Conservation (phyloP, 179 eudicot genomes). For the Vitellaria paradoxa region DNA sequence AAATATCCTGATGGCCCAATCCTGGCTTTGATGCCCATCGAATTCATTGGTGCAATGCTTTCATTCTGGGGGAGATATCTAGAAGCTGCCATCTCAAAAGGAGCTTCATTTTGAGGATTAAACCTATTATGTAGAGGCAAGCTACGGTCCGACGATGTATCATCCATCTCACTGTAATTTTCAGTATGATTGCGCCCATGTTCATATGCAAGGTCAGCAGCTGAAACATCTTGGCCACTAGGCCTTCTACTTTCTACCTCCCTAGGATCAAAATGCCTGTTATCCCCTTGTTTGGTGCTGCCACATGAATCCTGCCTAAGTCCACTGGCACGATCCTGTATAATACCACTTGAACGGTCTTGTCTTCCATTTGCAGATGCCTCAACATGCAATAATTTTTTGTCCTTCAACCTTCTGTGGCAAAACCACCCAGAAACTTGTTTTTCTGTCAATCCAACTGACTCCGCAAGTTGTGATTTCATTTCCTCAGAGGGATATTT, state of each 20-base stretch:
- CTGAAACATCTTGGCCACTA: slow-evolving; percentile 41
- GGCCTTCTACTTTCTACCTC: slow-evolving; percentile 85
- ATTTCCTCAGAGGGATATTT: slow-evolving; percentile 77
- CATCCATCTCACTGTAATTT: slow-evolving; percentile 41
- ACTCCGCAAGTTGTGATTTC: slow-evolving; percentile 64
- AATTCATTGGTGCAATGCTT: slow-evolving; percentile 19
- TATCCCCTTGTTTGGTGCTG: slow-evolving; percentile 81
- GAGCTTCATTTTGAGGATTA: slow-evolving; percentile 35
- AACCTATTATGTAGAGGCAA: slow-evolving; percentile 45
- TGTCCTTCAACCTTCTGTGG: slow-evolving; percentile 95
- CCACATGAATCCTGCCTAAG: slow-evolving; percentile 94
- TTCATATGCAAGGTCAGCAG: slow-evolving; percentile 45
- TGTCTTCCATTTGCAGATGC: slow-evolving; percentile 49
- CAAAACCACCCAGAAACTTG: slow-evolving; percentile 99
- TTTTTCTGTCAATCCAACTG: slow-evolving; percentile 78
- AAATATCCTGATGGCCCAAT: slow-evolving; percentile 85
- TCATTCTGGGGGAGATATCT: slow-evolving; percentile 43
- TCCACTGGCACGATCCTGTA: slow-evolving; percentile 92
- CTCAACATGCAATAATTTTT: slow-evolving; percentile 52
- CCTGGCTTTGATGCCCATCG: slow-evolving; percentile 34
- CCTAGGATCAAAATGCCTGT: slow-evolving; percentile 51
- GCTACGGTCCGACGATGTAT: slow-evolving; percentile 81
- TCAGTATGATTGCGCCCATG: slow-evolving; percentile 36
- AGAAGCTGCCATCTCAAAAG: slow-evolving; percentile 31
- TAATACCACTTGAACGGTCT: slow-evolving; percentile 70